These are phyloP conservation scores for Neopestalotiopsis sp. DNA, from an alignment of 2,329 filamentous ascomycete genomes.

Conservation along the genomic window DNA sequence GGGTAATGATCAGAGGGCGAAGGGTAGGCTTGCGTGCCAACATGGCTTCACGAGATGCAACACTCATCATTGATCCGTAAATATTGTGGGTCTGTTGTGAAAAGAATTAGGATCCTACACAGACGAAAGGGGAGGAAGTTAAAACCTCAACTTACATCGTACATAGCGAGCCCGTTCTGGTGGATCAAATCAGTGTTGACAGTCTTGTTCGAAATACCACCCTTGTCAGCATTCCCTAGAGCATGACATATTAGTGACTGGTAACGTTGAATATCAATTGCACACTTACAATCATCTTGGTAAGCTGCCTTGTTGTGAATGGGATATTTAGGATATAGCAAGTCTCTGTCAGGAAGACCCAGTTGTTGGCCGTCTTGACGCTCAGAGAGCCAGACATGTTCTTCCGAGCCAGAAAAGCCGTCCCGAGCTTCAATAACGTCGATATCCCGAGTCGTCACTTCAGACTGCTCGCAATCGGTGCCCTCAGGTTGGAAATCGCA, in stretches of 20 bases:
- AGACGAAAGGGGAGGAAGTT: not conserved
- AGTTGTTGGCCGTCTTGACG: conserved; percentile 46
- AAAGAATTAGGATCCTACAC: not conserved
- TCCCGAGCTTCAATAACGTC: conserved; percentile 28
- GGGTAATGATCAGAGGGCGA: conserved; percentile 75
- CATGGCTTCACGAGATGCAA: conserved; percentile 70
- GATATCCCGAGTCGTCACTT: conserved; percentile 21
- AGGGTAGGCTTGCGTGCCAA: conserved; percentile 64
- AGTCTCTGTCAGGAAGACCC: conserved; percentile 67
- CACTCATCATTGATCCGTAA: conserved; percentile 79
- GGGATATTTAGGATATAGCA: conserved; percentile 68
- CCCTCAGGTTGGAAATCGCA: conserved; percentile 67
- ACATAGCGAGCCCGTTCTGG: conserved; percentile 69
- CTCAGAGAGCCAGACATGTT: conserved; percentile 25
- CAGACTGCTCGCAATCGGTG: conserved; percentile 39
- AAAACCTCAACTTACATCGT: conserved; percentile 51
- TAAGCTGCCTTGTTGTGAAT: conserved; percentile 68
- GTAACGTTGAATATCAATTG: too few relatives aligned
- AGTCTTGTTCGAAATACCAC: conserved; percentile 61
- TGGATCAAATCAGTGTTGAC: conserved; percentile 73
- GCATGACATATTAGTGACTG: not conserved
- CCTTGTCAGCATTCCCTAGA: conserved; percentile 44
- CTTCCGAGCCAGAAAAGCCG: conserved; percentile 34
- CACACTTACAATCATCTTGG: conserved; percentile 34
- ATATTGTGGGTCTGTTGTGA: conserved; percentile 68